Conservation (phyloP, 148 eudicot species). For the Diospyros kaki region DNA sequence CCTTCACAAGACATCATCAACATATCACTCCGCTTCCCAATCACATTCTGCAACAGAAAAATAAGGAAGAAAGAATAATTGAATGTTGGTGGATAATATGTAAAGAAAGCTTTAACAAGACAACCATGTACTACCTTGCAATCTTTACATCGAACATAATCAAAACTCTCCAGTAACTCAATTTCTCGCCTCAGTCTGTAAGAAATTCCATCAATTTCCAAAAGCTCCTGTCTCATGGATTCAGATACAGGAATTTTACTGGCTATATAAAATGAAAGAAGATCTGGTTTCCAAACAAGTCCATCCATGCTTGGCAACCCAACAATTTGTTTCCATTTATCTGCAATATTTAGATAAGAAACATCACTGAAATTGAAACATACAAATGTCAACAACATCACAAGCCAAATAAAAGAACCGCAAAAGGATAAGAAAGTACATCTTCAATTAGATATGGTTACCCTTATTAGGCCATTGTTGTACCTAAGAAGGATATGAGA, state of each 20-base stretch:
- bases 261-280: conserved; percentile 77
- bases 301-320: conserved; percentile 74
- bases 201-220: conserved; percentile 88
- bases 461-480: no score
- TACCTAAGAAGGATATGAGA: no score
- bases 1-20: conserved; percentile 92
- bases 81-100: neutral
- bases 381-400: no score
- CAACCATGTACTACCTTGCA: conserved; percentile 57
- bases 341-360: conserved; percentile 40
- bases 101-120: conserved; percentile 1
- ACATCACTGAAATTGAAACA: neutral
- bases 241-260: conserved; percentile 92
- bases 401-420: no score
- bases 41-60: conserved; percentile 33
- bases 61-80: conserved; percentile 2
- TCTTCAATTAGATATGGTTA: no score
- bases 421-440: no score
- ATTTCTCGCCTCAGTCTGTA: conserved; percentile 84
- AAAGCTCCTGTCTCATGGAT: conserved; percentile 87
- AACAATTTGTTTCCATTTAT: conserved; percentile 84
- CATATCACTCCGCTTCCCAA: conserved; percentile 82
- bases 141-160: conserved; percentile 67
- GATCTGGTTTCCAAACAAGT: conserved; percentile 60
- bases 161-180: conserved; percentile 82